Conservation (phyloP, 345 rosid genomes). For the Lumnitzera littorea region DNA sequence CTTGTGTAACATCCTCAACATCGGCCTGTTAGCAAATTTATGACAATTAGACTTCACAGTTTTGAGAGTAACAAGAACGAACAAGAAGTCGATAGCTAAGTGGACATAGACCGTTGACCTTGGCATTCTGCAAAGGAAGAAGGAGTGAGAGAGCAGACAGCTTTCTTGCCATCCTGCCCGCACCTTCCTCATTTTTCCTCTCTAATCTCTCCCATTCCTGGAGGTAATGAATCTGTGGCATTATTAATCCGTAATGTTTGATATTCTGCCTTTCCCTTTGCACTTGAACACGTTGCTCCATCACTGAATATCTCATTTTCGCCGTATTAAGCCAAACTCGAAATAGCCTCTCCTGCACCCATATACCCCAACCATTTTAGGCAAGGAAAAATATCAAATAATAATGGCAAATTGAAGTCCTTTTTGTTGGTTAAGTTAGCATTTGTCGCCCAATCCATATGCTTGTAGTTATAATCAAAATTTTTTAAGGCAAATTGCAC, state of each 20-base stretch:
- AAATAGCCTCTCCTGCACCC: slow-evolving; percentile 42
- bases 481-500: no score
- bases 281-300: slow-evolving; percentile 33
- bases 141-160: slow-evolving; percentile 42
- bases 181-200: slow-evolving; percentile 43
- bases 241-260: slow-evolving; percentile 32
- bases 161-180: slow-evolving; percentile 50
- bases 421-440: no score
- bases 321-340: slow-evolving; percentile 42
- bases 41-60: background rate
- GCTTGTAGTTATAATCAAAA: no score
- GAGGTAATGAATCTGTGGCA: slow-evolving; percentile 41
- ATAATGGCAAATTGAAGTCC: no score
- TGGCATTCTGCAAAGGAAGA: slow-evolving; percentile 41
- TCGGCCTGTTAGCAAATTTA: slow-evolving; percentile 27
- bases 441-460: no score
- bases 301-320: slow-evolving; percentile 27
- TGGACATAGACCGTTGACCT: slow-evolving; percentile 20
- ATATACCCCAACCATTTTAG: background rate
- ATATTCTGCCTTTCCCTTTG: slow-evolving; percentile 31
- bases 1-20: slow-evolving; percentile 34
- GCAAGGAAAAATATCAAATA: no score
- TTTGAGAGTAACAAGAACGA: background rate
- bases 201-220: slow-evolving; percentile 46
- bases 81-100: background rate